Evolutionary conservation across 495 filamentous ascomycete genomes (phyloP).

Genomic region (Penicillium steckii): DNA sequence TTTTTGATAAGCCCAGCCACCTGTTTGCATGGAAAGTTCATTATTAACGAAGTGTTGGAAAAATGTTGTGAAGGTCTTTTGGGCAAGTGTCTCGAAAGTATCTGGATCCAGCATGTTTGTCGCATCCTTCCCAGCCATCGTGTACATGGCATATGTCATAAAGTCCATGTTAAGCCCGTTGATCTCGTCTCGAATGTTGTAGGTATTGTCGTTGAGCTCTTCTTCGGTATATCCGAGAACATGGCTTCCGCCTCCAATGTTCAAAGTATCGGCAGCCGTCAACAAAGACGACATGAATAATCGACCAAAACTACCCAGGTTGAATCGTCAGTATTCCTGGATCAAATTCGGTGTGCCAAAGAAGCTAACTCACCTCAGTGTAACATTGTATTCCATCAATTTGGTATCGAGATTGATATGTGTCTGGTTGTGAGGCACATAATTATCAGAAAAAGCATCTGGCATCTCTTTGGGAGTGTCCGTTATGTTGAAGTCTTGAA

Average conservation of each 20-base stretch:
- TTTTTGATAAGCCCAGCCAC: constrained; percentile 29
- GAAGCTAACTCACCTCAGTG: constrained; percentile 12
- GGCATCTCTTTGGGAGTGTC: constrained; percentile 8
- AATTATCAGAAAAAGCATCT: constrained; percentile 29
- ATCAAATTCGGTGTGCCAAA: not conserved
- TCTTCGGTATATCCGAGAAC: constrained; percentile 16
- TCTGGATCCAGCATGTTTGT: constrained; percentile 22
- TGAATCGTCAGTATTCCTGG: not conserved
- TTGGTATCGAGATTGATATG: not conserved
- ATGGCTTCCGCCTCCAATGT: constrained; percentile 10
- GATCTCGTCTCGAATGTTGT: constrained; percentile 33
- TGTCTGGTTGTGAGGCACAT: constrained; percentile 16
- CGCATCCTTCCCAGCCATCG: constrained; percentile 26
- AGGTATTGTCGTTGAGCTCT: constrained; percentile 32
- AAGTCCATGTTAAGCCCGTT: constrained; percentile 39
- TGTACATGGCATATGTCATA: constrained; percentile 37
- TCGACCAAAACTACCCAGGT: constrained; percentile 24
- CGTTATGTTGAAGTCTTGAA: constrained; percentile 27
- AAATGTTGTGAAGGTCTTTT: constrained; percentile 31
- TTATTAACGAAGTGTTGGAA: constrained; percentile 39
- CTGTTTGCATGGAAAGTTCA: constrained; percentile 22
- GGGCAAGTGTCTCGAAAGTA: constrained; percentile 17
- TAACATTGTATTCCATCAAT: constrained; percentile 13
- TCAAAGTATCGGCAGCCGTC: constrained; percentile 24
- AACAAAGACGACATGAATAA: constrained; percentile 33